Evolutionary conservation across 805 yeast species (phyloP).

Genomic region (Wilhelminamyces savonicus): DNA sequence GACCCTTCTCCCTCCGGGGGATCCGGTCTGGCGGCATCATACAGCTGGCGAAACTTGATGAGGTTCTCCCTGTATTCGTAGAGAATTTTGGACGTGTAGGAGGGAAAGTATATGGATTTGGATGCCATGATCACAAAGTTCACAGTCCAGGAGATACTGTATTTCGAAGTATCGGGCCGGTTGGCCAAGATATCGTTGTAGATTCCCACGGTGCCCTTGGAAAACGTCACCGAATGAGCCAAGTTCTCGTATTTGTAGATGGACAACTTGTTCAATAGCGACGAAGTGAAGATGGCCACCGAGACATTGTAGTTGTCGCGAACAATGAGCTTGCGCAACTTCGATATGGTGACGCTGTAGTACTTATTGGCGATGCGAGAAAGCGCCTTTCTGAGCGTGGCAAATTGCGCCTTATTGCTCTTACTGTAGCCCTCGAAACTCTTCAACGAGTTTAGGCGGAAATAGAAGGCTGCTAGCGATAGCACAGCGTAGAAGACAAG

Average conservation of each 20-base stretch:
- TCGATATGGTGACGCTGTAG: constrained; percentile 8
- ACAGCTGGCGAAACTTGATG: too few species aligned
- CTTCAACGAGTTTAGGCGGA: too few species aligned
- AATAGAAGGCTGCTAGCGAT: too few species aligned
- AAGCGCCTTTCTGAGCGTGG: constrained; percentile 3
- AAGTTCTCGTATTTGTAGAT: constrained; percentile 14
- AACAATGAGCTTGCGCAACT: constrained; percentile 1
- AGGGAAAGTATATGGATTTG: constrained; percentile 5
- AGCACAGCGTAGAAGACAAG: too few species aligned
- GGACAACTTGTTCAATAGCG: constrained; percentile 14
- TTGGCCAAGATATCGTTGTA: constrained; percentile 8
- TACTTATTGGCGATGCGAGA: constrained; percentile 4
- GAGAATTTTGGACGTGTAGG: too few species aligned
- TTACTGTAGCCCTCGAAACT: too few species aligned
- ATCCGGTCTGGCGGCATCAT: too few species aligned
- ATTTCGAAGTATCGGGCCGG: neutral
- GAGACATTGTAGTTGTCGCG: constrained; percentile 6
- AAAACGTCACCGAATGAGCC: constrained; percentile 11
- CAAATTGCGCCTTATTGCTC: too few species aligned
- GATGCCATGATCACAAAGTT: constrained; percentile 12
- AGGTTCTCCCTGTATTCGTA: too few species aligned
- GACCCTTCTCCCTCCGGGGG: too few species aligned
- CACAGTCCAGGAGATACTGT: constrained; percentile 4
- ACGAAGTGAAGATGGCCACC: constrained; percentile 12
- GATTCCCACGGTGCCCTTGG: constrained; percentile 14